phyloP scores from a whole-genome alignment of 495 filamentous ascomycete species.

The Penicillium atrosanguineum region DNA sequence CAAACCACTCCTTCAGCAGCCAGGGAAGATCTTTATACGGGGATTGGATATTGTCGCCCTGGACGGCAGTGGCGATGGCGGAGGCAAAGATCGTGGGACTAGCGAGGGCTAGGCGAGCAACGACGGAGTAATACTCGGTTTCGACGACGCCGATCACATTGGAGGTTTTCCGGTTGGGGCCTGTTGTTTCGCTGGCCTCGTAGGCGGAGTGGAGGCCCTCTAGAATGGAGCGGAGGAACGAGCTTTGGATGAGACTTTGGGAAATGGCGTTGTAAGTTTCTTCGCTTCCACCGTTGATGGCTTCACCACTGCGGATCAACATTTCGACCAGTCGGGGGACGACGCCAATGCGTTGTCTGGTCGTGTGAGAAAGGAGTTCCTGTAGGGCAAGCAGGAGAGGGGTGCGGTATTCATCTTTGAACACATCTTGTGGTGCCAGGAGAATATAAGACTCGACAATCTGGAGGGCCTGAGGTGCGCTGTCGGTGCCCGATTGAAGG shows the following conservation, averaged over 20 bases:
- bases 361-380: constrained; percentile 50
- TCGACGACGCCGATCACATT: constrained; percentile 66
- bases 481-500: constrained; percentile 67
- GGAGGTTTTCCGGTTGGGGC: constrained; percentile 63
- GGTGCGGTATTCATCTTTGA: constrained; percentile 60
- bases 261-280: constrained; percentile 61
- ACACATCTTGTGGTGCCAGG: constrained; percentile 71
- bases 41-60: constrained; percentile 7
- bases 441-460: constrained; percentile 79
- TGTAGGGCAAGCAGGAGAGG: constrained; percentile 58
- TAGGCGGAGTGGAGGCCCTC: constrained; percentile 68
- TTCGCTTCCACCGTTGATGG: constrained; percentile 66
- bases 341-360: constrained; percentile 61
- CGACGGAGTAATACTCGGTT: constrained; percentile 79
- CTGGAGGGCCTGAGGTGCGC: constrained; percentile 63
- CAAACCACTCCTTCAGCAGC: constrained; percentile 86
- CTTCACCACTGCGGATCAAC: constrained; percentile 66
- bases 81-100: constrained; percentile 64
- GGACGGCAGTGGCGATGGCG: constrained; percentile 40
- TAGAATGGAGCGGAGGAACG: constrained; percentile 64
- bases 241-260: constrained; percentile 64
- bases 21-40: constrained; percentile 56
- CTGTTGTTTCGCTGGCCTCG: constrained; percentile 70
- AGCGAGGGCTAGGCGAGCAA: constrained; percentile 73
- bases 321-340: constrained; percentile 68